phyloP scores from a whole-genome alignment of 306 rosid genomes.

The Glycyrrhiza uralensis region DNA sequence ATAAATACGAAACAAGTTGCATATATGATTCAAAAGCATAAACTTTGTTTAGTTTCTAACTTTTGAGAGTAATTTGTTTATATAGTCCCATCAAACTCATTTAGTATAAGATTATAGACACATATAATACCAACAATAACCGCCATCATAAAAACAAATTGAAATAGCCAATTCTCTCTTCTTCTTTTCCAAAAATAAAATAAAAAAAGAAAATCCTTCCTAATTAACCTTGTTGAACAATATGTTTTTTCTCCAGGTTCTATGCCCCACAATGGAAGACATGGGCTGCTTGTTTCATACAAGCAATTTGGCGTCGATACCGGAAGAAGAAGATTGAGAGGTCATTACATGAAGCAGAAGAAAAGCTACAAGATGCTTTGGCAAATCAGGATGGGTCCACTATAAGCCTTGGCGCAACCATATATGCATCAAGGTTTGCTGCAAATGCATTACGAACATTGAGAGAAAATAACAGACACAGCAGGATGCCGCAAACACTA shows the following conservation, averaged over 20 bases:
- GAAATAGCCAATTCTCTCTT: too few species aligned
- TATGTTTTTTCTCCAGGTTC: slow-evolving; percentile 23
- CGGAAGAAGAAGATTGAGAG: slow-evolving; percentile 51
- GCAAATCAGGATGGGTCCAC: slow-evolving; percentile 31
- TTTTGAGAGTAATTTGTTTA: too few species aligned
- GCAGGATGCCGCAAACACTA: slow-evolving; percentile 32
- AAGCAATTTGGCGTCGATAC: slow-evolving; percentile 68
- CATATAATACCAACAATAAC: too few species aligned
- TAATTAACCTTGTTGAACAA: too few species aligned
- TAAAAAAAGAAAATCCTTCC: too few species aligned
- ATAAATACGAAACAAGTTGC: too few species aligned
- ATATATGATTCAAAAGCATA: too few species aligned
- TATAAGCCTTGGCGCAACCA: slow-evolving; percentile 55
- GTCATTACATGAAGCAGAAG: slow-evolving; percentile 48
- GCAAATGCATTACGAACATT: slow-evolving; percentile 30
- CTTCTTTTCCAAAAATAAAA: too few species aligned
- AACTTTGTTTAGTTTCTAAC: too few species aligned
- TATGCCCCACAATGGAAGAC: slow-evolving; percentile 67
- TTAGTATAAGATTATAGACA: too few species aligned
- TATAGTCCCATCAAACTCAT: too few species aligned
- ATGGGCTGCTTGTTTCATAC: slow-evolving; percentile 68
- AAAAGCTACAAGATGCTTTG: slow-evolving; percentile 32
- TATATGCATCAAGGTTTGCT: slow-evolving; percentile 60
- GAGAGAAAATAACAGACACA: slow-evolving; percentile 26
- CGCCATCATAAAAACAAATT: too few species aligned